Conservation (phyloP, 495 filamentous ascomycete species). For the Aspergillus hancockii region DNA sequence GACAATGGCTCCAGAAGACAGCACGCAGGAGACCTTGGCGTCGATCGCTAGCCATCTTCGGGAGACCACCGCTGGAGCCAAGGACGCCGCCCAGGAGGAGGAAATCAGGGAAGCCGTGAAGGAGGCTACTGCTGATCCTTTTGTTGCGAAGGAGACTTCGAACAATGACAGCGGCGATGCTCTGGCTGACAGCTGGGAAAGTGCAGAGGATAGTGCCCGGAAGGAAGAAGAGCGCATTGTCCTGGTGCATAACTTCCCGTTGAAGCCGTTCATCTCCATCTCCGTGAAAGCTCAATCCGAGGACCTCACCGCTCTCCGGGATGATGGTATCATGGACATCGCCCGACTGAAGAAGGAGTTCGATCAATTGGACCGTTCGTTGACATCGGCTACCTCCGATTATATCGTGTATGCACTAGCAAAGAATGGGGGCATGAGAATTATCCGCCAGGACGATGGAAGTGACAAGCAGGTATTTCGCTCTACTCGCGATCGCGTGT, state of each 20-base stretch:
- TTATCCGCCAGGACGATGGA: slow-evolving; percentile 93
- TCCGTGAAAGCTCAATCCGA: slow-evolving; percentile 37
- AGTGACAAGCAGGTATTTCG: slow-evolving; percentile 87
- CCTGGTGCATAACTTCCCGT: slow-evolving; percentile 89
- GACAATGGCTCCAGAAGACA: slow-evolving; percentile 32
- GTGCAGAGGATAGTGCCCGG: slow-evolving; percentile 70
- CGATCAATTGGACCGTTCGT: slow-evolving; percentile 91
- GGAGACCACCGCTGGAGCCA: slow-evolving; percentile 33
- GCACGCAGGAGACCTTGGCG: slow-evolving; percentile 34
- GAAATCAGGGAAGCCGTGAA: slow-evolving; percentile 51
- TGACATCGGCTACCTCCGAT: slow-evolving; percentile 84
- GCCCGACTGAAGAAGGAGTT: slow-evolving; percentile 95
- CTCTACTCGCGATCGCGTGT: slow-evolving; percentile 83
- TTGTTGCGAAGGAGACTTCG: slow-evolving; percentile 59
- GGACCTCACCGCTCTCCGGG: slow-evolving; percentile 56
- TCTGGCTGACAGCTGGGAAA: slow-evolving; percentile 72
- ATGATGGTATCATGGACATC: slow-evolving; percentile 80
- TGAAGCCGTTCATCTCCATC: slow-evolving; percentile 92
- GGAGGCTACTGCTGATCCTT: slow-evolving; percentile 55
- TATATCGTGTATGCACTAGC: slow-evolving; percentile 93
- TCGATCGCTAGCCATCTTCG: slow-evolving; percentile 38
- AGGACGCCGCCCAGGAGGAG: slow-evolving; percentile 53
- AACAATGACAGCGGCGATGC: slow-evolving; percentile 58
- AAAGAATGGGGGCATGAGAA: slow-evolving; percentile 85
- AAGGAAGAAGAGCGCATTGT: slow-evolving; percentile 68